These are phyloP conservation scores for Aspergillus pseudoviridinutans DNA, from an alignment of 2,329 filamentous ascomycete genomes.

Conservation along the genomic window DNA sequence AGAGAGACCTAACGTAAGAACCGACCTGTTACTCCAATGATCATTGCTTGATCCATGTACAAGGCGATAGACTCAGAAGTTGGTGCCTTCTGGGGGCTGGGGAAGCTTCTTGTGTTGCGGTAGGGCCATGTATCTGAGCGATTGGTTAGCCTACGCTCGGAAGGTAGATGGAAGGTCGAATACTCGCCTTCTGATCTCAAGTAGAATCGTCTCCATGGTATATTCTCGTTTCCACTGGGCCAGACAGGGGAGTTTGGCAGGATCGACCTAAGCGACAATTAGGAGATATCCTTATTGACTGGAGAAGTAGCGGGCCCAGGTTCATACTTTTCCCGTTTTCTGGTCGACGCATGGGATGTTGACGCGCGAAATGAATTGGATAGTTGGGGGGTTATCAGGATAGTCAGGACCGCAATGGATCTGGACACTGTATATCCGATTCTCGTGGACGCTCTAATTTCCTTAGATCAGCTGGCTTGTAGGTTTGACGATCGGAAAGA, in stretches of 20 bases:
- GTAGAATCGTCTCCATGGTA: conserved; percentile 90
- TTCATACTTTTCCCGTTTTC: conserved; percentile 65
- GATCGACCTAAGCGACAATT: conserved; percentile 62
- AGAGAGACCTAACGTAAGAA: conserved; percentile 21
- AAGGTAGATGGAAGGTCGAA: conserved; percentile 10
- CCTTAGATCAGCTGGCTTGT: background rate
- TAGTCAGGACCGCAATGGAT: conserved; percentile 92
- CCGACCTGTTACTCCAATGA: conserved; percentile 29
- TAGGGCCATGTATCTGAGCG: conserved; percentile 83
- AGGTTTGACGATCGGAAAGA: background rate
- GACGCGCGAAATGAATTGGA: conserved; percentile 90
- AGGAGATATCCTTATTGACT: background rate
- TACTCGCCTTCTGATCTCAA: conserved; percentile 72
- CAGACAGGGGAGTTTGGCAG: conserved; percentile 76
- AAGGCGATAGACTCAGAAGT: conserved; percentile 39
- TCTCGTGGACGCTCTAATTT: conserved; percentile 87
- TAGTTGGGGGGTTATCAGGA: conserved; percentile 80
- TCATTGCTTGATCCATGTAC: conserved; percentile 18
- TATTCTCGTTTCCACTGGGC: conserved; percentile 88
- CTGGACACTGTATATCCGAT: conserved; percentile 96
- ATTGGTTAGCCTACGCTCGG: conserved; percentile 25
- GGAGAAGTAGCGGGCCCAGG: background rate
- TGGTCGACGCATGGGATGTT: conserved; percentile 93
- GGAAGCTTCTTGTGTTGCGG: conserved; percentile 90
- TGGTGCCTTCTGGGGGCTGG: conserved; percentile 84